Evolutionary conservation across 1,139 yeast genomes (phyloP), one percentile per base, ranked within the genome.

Genomic region (Suhomyces bolitotheri): DNA sequence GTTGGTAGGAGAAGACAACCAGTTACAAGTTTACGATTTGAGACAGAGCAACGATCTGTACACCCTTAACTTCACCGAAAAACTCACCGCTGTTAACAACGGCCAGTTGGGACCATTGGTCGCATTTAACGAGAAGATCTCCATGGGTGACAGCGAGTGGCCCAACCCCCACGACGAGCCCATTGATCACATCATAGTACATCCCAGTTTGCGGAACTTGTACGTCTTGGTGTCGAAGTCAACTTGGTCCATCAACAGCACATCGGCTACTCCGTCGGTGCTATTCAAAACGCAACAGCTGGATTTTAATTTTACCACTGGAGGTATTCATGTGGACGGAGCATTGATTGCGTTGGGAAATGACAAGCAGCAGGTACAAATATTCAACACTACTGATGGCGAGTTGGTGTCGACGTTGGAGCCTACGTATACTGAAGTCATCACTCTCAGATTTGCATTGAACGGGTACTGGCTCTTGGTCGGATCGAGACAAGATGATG

Each of bases 381-480:
- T 80, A 5, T 67, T 62, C 45, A 76, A 74, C 39, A 45, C 78
- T 16, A 57, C 71, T 9, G 60, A 58, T 14, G 71, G 73, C 3
- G 54, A 56, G 11, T 41, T 60, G 16, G 74, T 66, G 2, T 66
- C 78, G 0, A 59, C 64, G 1, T 51, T 77, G n/a, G 44, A 47
- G 3, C 46, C 60, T 3, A 50, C 47, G 7, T 48, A 54, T 20
- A 48, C 55, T 0, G 35, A 40, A 2, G 65, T 79, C 5, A 47
- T 58, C 5, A 58, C 64, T 14, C 49, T 83, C 2, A 53, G 57
- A 31, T 84, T 84, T 62, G 82, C 84, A 7, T 64, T 72, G 17
- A 84, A 84, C 51, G 94, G 94, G 4, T 82, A 80, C 56, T 82
- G 88, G 83, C 57, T 83, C 35, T 64, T 53, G 22, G 55, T 53